A percentile compares a stretch with the other conserved stretches of the same genome.
phyloP scores from a whole-genome alignment of 805 yeast species.

The Saccharomycopsis sp. region DNA sequence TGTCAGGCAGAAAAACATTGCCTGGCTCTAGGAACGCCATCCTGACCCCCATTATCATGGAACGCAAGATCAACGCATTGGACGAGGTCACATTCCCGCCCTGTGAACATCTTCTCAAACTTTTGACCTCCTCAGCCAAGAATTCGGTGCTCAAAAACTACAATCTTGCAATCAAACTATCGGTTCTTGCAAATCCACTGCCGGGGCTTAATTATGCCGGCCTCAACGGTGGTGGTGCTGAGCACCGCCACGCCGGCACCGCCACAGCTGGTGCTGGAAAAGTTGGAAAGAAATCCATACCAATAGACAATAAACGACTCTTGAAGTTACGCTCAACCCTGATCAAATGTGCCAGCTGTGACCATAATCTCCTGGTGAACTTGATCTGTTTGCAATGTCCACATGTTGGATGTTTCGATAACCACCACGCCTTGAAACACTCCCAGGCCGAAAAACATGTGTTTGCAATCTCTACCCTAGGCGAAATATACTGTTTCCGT shows the following conservation, averaged over 20 bases:
- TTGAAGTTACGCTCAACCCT: conserved; percentile 37
- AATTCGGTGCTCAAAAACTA: conserved; percentile 46
- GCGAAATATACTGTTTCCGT: conserved; percentile 69
- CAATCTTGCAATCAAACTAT: conserved; percentile 43
- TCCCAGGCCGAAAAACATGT: conserved; percentile 43
- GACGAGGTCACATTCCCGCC: conserved; percentile 34
- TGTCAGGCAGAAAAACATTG: conserved; percentile 7
- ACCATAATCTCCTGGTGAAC: conserved; percentile 29
- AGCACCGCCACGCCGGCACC: background rate
- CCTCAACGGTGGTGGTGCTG: conserved; percentile 30
- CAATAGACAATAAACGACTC: conserved; percentile 27
- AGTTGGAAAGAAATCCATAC: background rate
- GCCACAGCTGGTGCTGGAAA: background rate
- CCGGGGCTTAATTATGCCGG: conserved; percentile 25
- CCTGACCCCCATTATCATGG: background rate
- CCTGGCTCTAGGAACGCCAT: background rate
- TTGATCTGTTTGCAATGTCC: conserved; percentile 76
- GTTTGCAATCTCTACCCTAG: conserved; percentile 58
- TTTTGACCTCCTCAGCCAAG: conserved; percentile 42
- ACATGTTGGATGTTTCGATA: conserved; percentile 60
- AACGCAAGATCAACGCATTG: background rate
- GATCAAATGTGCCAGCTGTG: conserved; percentile 47
- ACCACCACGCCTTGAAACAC: conserved; percentile 41
- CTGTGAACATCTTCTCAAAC: conserved; percentile 44
- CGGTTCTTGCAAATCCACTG: conserved; percentile 27